A percentile compares a stretch with the other conserved stretches of the same genome.
Conservation (phyloP, 768 basidiomycete genomes). For the Paxillus ammoniavirescens region DNA sequence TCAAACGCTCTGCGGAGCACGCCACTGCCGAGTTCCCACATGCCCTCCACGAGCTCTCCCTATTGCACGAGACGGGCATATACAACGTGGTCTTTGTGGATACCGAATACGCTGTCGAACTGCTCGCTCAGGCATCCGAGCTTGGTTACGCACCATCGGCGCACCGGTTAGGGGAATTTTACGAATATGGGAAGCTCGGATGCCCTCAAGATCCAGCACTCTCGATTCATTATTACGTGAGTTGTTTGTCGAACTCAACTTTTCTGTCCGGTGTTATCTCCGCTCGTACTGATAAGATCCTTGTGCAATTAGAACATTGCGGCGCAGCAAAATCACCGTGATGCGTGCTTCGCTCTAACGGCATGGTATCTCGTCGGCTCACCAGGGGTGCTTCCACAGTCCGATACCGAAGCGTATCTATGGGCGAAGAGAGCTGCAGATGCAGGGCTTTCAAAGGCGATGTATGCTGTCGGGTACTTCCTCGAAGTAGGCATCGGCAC, state of each 20-base stretch:
- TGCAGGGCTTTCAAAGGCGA: conserved; percentile 86
- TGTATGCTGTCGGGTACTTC: conserved; percentile 99
- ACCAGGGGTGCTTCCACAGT: conserved; percentile 95
- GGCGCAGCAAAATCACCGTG: conserved; percentile 94
- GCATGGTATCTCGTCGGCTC: conserved; percentile 99
- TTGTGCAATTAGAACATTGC: conserved; percentile 79
- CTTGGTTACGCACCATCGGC: conserved; percentile 96
- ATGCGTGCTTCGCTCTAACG: conserved; percentile 96
- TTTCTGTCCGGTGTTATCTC: neutral
- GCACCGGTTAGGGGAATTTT: conserved; percentile 94
- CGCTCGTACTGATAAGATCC: conserved; percentile 8
- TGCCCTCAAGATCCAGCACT: conserved; percentile 96
- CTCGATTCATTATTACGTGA: conserved; percentile 97
- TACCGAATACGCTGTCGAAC: conserved; percentile 90
- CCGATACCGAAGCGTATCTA: conserved; percentile 95
- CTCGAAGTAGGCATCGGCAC: conserved; percentile 93
- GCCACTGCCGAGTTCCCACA: conserved; percentile 96
- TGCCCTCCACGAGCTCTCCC: conserved; percentile 90
- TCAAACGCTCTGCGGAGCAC: conserved; percentile 94
- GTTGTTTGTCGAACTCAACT: conserved; percentile 31
- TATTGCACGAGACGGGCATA: conserved; percentile 95
- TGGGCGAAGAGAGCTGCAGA: conserved; percentile 98
- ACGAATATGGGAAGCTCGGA: conserved; percentile 98
- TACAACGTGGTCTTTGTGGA: conserved; percentile 98
- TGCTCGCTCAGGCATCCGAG: conserved; percentile 93